These are phyloP conservation scores for Panaeolus papilionaceus DNA, from an alignment of 768 basidiomycete species.

Conservation along the genomic window DNA sequence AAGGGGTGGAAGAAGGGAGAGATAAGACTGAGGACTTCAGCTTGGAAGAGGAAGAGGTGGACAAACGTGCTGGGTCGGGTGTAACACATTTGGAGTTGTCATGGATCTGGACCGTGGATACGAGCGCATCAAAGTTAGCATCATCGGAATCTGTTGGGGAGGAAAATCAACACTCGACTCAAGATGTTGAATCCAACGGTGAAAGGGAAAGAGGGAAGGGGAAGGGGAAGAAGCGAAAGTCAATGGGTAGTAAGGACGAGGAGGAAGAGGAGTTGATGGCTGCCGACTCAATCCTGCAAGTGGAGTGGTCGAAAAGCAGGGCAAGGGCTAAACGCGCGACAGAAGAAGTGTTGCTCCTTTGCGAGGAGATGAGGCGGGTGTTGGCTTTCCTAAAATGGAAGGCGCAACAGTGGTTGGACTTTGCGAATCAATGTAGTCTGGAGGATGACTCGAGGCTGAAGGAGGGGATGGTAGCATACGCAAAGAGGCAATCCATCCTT, in stretches of 20 bases:
- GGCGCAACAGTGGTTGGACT: conserved; percentile 17
- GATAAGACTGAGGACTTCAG: not conserved
- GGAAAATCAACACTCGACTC: too few species aligned
- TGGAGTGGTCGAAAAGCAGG: conserved; percentile 17
- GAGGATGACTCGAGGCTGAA: too few species aligned
- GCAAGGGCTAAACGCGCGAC: conserved; percentile 8
- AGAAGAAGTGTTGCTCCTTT: conserved; percentile 16
- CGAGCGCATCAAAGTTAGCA: too few species aligned
- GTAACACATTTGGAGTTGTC: conserved; percentile 15
- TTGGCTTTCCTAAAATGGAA: conserved; percentile 15
- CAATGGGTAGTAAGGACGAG: not conserved
- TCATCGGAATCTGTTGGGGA: too few species aligned
- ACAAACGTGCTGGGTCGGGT: conserved; percentile 8
- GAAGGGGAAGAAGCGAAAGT: not conserved
- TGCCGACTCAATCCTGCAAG: conserved; percentile 10
- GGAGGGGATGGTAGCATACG: conserved; percentile 5
- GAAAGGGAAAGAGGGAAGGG: not conserved
- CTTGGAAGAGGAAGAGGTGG: not conserved
- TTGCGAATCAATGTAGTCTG: too few species aligned
- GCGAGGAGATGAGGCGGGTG: conserved; percentile 17
- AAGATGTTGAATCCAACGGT: conserved; percentile 5
- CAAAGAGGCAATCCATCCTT: not conserved
- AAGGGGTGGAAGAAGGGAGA: not conserved
- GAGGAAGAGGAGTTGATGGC: not conserved
- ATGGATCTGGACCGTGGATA: conserved; percentile 22